These are phyloP conservation scores for Zymoseptoria tritici DNA, from an alignment of 2,329 filamentous ascomycete genomes.

Conservation along the genomic window DNA sequence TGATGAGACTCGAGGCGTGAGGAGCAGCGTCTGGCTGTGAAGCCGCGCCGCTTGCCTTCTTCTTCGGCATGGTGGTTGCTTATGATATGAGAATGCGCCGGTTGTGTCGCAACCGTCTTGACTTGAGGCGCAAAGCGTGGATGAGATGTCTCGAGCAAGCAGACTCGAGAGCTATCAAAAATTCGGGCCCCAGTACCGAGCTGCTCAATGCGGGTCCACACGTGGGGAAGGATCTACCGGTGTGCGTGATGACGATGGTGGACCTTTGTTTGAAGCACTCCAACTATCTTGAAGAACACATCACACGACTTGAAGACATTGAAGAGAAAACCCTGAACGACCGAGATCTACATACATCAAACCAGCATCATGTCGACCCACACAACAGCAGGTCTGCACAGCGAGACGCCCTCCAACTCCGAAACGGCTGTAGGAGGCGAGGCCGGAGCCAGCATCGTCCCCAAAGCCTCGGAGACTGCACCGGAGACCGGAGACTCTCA, in stretches of 20 bases:
- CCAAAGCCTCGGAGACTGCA: constrained; percentile 15
- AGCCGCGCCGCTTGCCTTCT: constrained; percentile 21
- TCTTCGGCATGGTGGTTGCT: constrained; percentile 25
- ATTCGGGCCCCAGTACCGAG: background rate
- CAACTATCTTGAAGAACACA: background rate
- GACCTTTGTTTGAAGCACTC: background rate
- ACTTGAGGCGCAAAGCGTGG: background rate
- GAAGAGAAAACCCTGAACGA: background rate
- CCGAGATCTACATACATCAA: background rate
- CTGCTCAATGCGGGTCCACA: background rate
- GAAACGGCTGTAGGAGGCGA: constrained; percentile 21
- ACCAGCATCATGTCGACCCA: constrained; percentile 5
- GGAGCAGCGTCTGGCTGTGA: constrained; percentile 20
- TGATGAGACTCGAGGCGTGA: constrained; percentile 48
- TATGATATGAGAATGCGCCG: background rate
- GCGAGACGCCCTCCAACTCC: constrained; percentile 21
- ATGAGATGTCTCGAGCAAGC: background rate
- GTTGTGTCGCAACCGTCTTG: background rate
- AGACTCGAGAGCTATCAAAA: background rate
- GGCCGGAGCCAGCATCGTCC: constrained; percentile 12
- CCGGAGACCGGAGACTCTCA: constrained; percentile 10
- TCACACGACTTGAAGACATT: background rate
- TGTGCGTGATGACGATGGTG: background rate
- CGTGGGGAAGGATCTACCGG: background rate
- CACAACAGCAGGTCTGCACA: constrained; percentile 15